Base-by-base conservation (phyloP, 2,329 filamentous ascomycete genomes). In the Paecilomyces niveus region DNA sequence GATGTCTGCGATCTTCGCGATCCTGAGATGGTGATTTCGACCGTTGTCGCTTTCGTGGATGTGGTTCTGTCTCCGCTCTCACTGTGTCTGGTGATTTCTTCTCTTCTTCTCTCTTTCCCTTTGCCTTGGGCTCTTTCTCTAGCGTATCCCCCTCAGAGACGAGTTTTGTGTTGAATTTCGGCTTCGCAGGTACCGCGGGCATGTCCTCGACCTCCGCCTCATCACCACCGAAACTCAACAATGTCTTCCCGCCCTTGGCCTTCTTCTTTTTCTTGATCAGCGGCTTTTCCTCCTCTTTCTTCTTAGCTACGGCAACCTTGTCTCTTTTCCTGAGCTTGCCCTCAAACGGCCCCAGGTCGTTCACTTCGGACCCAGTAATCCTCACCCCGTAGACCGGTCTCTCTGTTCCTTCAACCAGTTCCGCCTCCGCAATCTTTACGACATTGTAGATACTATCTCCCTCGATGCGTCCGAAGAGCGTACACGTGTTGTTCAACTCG, bases 391-490 rank as follows among this genome's bases (percentile, higher is more conserved):
- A 99, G 54, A 95, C 75, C 1, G 93, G 93, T 61, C 91, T 83
- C 63, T 97, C 93, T 6, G 84, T 87, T 15, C 86, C 88, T 57
- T 90, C 87, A 26, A 88, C 84, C 18, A 95, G 78, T 70, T 97
- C 94, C 0, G 85, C 85, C 71, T 97, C 92, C 21, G 89, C 92
- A 81, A 97, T 96, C 75, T 92, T 95, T 69, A 92, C 87, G 68
- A 99, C 74, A 72, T 97, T 97, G 77, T 95, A 99, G 57, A 99
- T 94, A 15, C 93, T 97, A 64, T 97, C 91, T 29, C 93, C 94
- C 35, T 89, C 91, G 52, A 99, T 84, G 58, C 94, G 83, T 18
- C 94, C 94, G 78, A 99, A 97, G 72, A 97, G 78, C 0, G 94
- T 97, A 73, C 97, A 97, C 76, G 90, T 90, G 55, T 88, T 89